phyloP scores from a whole-genome alignment of 352 stramenopile genomes.

The Halophytophthora batemanensis region DNA sequence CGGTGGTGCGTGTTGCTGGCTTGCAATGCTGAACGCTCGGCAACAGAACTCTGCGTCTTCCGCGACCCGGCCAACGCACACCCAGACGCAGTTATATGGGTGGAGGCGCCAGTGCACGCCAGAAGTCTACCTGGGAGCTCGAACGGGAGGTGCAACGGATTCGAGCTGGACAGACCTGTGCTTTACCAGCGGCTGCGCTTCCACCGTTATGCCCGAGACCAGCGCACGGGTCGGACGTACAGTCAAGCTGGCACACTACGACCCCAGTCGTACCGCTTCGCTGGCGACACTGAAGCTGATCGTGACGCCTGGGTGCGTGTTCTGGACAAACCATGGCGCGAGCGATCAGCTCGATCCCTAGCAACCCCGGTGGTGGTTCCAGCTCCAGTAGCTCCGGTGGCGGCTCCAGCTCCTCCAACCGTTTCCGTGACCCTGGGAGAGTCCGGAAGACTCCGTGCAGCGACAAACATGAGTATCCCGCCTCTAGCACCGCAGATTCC shows the following conservation, averaged over 20 bases:
- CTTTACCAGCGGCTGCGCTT: constrained; percentile 31
- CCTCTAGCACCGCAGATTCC: not conserved
- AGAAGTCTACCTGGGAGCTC: constrained; percentile 18
- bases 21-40: constrained; percentile 38
- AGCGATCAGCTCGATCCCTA: constrained; percentile 6
- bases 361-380: not conserved
- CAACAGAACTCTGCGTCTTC: constrained; percentile 59
- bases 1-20: constrained; percentile 59
- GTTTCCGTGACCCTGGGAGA: constrained; percentile 8
- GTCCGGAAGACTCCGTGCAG: constrained; percentile 2
- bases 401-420: constrained; percentile 12
- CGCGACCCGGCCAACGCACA: constrained; percentile 27
- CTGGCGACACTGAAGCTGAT: constrained; percentile 29
- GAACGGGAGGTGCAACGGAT: constrained; percentile 35
- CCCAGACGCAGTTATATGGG: constrained; percentile 46
- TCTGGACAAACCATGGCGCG: constrained; percentile 16
- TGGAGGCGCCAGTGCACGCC: constrained; percentile 23
- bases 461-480: constrained; percentile 2
- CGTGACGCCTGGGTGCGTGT: constrained; percentile 40
- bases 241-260: constrained; percentile 21
- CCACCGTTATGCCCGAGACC: constrained; percentile 32
- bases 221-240: constrained; percentile 25
- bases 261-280: constrained; percentile 32
- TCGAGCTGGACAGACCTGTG: constrained; percentile 34
- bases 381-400: constrained; percentile 3